Conservation (phyloP, 2,329 filamentous ascomycete species). For the Ophiostoma montium region DNA sequence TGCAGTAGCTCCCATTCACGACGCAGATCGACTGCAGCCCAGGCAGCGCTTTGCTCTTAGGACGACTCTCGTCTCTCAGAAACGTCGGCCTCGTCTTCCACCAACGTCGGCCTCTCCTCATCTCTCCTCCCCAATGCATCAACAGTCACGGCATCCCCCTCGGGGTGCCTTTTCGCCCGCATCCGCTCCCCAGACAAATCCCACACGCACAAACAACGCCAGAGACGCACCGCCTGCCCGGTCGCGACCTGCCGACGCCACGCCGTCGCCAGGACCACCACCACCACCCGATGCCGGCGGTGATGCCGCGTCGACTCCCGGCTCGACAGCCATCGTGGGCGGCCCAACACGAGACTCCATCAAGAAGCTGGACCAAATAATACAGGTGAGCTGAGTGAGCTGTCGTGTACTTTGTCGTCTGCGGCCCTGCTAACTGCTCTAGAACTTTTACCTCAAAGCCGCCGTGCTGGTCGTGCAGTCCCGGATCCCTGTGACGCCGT, state of each 20-base stretch:
- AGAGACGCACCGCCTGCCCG: constrained; percentile 31
- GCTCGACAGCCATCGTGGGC: constrained; percentile 20
- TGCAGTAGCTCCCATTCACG: not conserved
- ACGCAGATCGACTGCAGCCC: not conserved
- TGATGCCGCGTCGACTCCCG: constrained; percentile 29
- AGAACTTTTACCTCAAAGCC: constrained; percentile 89
- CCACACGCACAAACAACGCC: constrained; percentile 57
- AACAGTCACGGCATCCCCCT: constrained; percentile 66
- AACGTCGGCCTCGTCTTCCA: not conserved
- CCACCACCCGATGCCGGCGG: constrained; percentile 5
- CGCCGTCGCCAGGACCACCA: constrained; percentile 17
- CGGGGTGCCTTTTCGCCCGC: constrained; percentile 54
- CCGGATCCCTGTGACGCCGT: constrained; percentile 53
- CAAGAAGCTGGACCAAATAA: constrained; percentile 81
- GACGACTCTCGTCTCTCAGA: too few species aligned
- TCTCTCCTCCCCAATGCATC: constrained; percentile 52
- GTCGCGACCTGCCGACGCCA: constrained; percentile 30
- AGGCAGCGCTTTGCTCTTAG: not conserved
- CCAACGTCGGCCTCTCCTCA: not conserved
- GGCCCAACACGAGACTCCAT: constrained; percentile 51
- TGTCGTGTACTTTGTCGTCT: not conserved
- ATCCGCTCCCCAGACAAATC: constrained; percentile 57
- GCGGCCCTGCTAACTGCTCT: constrained; percentile 3
- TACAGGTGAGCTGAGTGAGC: constrained; percentile 64
- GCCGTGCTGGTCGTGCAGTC: constrained; percentile 74